Evolutionary conservation across 2,329 filamentous ascomycete genomes (phyloP), one percentile per base, ranked within the genome.

Genomic region (Colletotrichum theobromicola): DNA sequence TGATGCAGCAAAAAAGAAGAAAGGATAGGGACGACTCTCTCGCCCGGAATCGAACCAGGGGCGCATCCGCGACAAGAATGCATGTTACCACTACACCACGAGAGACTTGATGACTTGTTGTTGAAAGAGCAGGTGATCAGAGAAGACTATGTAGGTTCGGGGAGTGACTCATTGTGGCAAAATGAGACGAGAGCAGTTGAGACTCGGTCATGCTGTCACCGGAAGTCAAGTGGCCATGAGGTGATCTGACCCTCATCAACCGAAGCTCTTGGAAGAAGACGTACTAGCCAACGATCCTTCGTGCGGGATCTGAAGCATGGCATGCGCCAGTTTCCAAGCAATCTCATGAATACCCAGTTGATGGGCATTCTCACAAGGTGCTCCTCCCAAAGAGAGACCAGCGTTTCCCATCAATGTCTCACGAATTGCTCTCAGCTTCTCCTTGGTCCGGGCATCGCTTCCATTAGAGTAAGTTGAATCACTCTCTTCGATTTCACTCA

Each of bases 1-100:
- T n/a, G 2, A 2, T 5, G 30, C 30, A 2, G 15, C 0, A n/a
- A 46, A 2, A n/a, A 9, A 9, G 42, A 1, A 13, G 13, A 7
- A 46, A 21, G 7, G 7, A 32, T 6, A 32, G 13, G 7, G 42
- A 21, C 7, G 10, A 13, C 42, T 50, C 42, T 50, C n/a, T 50
- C 42, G 42, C 42, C 42, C 42, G n/a, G 42, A 50, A 50, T 50
- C 42, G 42, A 50, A 50, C 42, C 42, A 50, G 42, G n/a, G 6
- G 42, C 42, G 10, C 42, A 5, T 13, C 42, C 42, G 10, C 42
- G 42, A 46, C 42, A 46, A 46, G 42, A 5, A 3, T 3, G 42
- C 42, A 46, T 46, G 42, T 46, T 46, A 9, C 42, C 42, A 46
- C 13, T 46, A 46, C 42, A 46, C 42, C 42, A 46, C 42, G 42